A percentile compares a stretch with the other conserved stretches of the same genome.
These are phyloP conservation scores for Noccaea caerulescens DNA, from an alignment of 345 rosid genomes.

Conservation along the genomic window DNA sequence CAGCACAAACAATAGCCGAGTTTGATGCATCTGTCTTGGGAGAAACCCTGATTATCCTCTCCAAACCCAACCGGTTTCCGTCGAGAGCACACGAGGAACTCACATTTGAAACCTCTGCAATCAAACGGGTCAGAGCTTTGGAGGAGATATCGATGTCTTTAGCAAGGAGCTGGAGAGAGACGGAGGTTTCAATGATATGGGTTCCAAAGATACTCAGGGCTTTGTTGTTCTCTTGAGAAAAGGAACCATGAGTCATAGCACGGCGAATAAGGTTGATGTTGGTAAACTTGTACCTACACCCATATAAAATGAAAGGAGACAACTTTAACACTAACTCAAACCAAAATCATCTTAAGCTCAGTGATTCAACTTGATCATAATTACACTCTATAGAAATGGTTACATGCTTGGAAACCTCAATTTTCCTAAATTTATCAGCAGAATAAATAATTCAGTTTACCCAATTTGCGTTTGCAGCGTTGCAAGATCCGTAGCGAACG, in stretches of 20 bases:
- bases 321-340: not conserved
- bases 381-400: not conserved
- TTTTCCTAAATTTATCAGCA: not conserved
- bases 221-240: conserved; percentile 67
- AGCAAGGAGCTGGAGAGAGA: conserved; percentile 44
- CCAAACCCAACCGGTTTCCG: conserved; percentile 57
- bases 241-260: conserved; percentile 75
- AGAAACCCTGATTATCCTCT: conserved; percentile 65
- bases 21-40: conserved; percentile 54
- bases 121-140: conserved; percentile 47
- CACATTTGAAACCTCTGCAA: conserved; percentile 53
- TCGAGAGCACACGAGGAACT: conserved; percentile 63
- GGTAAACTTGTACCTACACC: conserved; percentile 54
- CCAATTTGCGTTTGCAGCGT: conserved; percentile 52
- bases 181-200: conserved; percentile 57
- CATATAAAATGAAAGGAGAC: not conserved
- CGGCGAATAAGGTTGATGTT: conserved; percentile 59
- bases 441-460: conserved; percentile 17
- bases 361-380: not conserved
- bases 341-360: not conserved
- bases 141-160: conserved; percentile 60
- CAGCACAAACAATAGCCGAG: conserved; percentile 55
- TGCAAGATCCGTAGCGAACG: conserved; percentile 48
- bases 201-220: conserved; percentile 65
- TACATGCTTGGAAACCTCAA: too few species aligned